A percentile compares a stretch with the other conserved stretches of the same genome.
These are phyloP conservation scores for Aotearoamyces nothofagi DNA, from an alignment of 2,329 filamentous ascomycete species.

Conservation along the genomic window DNA sequence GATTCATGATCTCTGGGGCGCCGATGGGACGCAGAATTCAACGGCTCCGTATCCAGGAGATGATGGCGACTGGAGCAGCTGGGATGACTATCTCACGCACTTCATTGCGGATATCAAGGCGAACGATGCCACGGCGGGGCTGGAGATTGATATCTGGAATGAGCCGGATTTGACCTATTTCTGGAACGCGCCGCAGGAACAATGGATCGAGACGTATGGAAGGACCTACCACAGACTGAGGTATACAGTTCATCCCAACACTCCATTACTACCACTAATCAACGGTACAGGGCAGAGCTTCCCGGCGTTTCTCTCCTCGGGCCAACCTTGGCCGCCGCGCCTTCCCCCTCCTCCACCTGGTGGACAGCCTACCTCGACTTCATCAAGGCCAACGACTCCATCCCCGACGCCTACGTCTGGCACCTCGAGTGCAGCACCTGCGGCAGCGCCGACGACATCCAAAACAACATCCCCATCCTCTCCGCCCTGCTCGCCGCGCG, in stretches of 20 bases:
- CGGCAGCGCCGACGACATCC: slow-evolving; percentile 18
- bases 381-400: slow-evolving; percentile 20
- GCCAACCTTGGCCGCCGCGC: slow-evolving; percentile 22
- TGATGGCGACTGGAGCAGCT: slow-evolving; percentile 29
- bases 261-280: no score
- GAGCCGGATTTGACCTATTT: slow-evolving; percentile 26
- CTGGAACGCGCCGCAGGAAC: slow-evolving; percentile 23
- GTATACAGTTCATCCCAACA: no score
- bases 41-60: slow-evolving; percentile 29
- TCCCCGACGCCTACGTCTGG: slow-evolving; percentile 29
- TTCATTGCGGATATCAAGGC: slow-evolving; percentile 22
- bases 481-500: slow-evolving; percentile 14
- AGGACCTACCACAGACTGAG: slow-evolving; percentile 23
- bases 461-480: slow-evolving; percentile 15
- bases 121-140: slow-evolving; percentile 21
- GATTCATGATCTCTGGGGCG: slow-evolving; percentile 30
- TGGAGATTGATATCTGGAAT: slow-evolving; percentile 37
- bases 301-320: slow-evolving; percentile 16
- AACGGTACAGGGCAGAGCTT: neutral
- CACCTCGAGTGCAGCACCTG: slow-evolving; percentile 23
- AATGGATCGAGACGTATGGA: slow-evolving; percentile 26
- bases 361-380: slow-evolving; percentile 24
- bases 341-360: slow-evolving; percentile 21
- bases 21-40: slow-evolving; percentile 25
- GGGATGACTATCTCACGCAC: slow-evolving; percentile 26